These are phyloP conservation scores for Ganoderma boninense DNA, from an alignment of 1,284 basidiomycete species.

Conservation along the genomic window DNA sequence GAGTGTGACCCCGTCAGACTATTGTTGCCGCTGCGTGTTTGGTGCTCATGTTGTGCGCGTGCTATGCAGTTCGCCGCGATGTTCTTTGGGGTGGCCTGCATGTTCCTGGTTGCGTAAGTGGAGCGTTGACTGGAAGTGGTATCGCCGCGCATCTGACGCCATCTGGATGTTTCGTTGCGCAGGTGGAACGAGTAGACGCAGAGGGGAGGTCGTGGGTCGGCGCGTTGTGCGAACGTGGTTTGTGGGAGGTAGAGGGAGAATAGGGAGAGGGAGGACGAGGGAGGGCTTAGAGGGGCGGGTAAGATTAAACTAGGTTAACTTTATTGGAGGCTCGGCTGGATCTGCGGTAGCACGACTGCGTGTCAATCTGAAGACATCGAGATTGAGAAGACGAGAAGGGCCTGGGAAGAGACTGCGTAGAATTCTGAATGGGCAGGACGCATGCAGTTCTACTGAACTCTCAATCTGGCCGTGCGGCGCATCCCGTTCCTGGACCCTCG, in stretches of 20 bases:
- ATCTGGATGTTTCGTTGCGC: slow-evolving; percentile 24
- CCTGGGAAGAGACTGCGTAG: slow-evolving; percentile 9
- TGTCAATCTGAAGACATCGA: slow-evolving; percentile 23
- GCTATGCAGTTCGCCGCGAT: slow-evolving; percentile 81
- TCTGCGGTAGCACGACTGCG: slow-evolving; percentile 19
- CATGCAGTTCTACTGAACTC: slow-evolving; percentile 17
- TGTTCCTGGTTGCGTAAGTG: slow-evolving; percentile 89
- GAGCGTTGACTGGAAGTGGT: not conserved
- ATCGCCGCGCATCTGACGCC: not conserved
- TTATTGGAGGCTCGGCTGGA: slow-evolving; percentile 18
- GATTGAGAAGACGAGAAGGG: slow-evolving; percentile 28
- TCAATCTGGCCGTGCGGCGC: not conserved
- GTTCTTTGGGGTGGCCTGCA: slow-evolving; percentile 87
- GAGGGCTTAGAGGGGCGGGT: slow-evolving; percentile 1
- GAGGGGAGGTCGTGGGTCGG: slow-evolving; percentile 16
- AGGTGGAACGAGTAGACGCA: slow-evolving; percentile 85
- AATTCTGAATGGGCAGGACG: slow-evolving; percentile 5
- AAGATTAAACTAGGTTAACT: slow-evolving; percentile 16
- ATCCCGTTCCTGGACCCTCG: not conserved
- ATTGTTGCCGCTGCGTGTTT: slow-evolving; percentile 7
- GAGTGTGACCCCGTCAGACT: slow-evolving; percentile 33
- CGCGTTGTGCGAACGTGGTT: slow-evolving; percentile 20
- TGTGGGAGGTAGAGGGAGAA: slow-evolving; percentile 5
- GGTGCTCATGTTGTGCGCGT: slow-evolving; percentile 20
- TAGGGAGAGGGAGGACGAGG: slow-evolving; percentile 7